Base-by-base conservation (phyloP, 164 flowering plant species). In the Berberis thunbergii region DNA sequence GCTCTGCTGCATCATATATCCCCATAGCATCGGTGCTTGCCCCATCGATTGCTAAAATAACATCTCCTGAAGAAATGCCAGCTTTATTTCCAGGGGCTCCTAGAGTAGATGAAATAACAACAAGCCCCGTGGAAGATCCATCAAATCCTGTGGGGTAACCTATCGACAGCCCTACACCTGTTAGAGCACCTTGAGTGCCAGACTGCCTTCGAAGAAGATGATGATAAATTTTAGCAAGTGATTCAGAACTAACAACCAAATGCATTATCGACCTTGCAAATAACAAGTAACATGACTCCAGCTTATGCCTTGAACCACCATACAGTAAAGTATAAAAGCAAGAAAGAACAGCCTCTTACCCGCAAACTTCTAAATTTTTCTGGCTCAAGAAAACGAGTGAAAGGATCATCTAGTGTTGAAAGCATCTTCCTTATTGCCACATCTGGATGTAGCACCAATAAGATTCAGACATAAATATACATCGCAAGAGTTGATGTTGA, bases 1-100 rank as follows among this genome's bases (percentile, higher is more conserved):
- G 85, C 60, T 88, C 94, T 42, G 98, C 98, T 54, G 98, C 98
- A 76, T 88, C 97, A 80, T 91, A 94, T 67, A 94, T 80, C 41
- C 81, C 85, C 96, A 94, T 87, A 49, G 68, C 75, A 61, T 84
- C 93, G 39, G 99, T 85, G 61, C 82, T 87, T 56, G 74, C 69
- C 66, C 82, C 75, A 74, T 89, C 88, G 68, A 91, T 94, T 26
- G 82, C 80, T 65, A 91, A 73, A 64, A 94, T 86, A 44, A 88
- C 52, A 80, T 94, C 96, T 45, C 97, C 97, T 58, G 97, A 75
- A 60, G 69, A 69, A 61, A 94, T 79, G 6, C 95, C 99, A 69
- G 99, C 95, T 69, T 82, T 87, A 70, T 74, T 61, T 60, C 96
- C 99, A 69, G 99, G 99, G 60, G 97, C 95, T 60, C 92, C 99